These are phyloP conservation scores for Letharia lupina DNA, from an alignment of 495 filamentous ascomycete genomes.

Conservation along the genomic window DNA sequence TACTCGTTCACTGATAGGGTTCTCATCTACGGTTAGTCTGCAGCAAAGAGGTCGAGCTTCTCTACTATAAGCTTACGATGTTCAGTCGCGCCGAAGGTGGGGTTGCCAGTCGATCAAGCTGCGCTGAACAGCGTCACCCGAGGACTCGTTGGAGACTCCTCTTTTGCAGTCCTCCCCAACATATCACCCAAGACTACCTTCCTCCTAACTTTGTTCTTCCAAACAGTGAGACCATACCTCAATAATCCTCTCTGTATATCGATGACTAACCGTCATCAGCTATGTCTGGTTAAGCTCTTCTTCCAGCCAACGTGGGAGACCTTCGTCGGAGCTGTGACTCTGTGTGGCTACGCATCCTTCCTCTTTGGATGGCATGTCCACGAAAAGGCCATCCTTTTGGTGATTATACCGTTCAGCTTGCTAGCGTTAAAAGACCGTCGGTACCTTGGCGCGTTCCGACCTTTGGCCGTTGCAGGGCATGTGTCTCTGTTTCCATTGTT, in stretches of 20 bases:
- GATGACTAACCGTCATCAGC: conserved; percentile 32
- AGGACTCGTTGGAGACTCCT: conserved; percentile 88
- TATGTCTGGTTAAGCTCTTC: conserved; percentile 77
- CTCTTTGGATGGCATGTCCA: conserved; percentile 98
- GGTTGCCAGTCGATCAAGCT: conserved; percentile 58
- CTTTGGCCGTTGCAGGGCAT: conserved; percentile 85
- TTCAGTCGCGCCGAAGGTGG: conserved; percentile 68
- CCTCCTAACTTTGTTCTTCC: conserved; percentile 70
- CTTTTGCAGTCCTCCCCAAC: conserved; percentile 87
- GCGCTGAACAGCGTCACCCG: conserved; percentile 84
- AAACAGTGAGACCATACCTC: conserved; percentile 45
- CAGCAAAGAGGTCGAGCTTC: background rate
- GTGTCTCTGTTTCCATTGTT: conserved; percentile 92
- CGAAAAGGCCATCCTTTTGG: conserved; percentile 89
- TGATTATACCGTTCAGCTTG: conserved; percentile 92
- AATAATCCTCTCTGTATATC: background rate
- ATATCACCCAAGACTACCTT: conserved; percentile 75
- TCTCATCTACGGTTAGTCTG: conserved; percentile 62
- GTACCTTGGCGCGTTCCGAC: conserved; percentile 85
- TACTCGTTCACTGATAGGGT: conserved; percentile 86
- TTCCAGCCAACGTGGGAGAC: conserved; percentile 70
- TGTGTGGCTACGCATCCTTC: conserved; percentile 96
- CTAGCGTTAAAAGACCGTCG: conserved; percentile 88
- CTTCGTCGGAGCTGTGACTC: conserved; percentile 81
- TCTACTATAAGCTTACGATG: conserved; percentile 25